Evolutionary conservation across 2,329 filamentous ascomycete genomes (phyloP).

Genomic region (Pseudopithomyces chartarum): DNA sequence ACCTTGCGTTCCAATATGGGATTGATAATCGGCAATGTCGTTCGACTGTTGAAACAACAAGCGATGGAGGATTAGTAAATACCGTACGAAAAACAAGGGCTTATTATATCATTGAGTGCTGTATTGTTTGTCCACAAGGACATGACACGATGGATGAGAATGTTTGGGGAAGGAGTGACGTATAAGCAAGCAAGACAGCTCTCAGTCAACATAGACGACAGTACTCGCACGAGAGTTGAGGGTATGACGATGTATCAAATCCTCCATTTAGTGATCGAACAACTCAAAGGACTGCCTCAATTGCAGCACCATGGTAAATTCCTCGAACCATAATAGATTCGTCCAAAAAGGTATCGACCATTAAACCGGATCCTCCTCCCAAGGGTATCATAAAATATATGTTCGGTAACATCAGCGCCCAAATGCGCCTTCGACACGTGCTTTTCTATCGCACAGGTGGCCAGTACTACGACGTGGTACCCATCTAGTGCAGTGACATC

Average conservation of each 20-base stretch:
- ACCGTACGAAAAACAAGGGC: neutral
- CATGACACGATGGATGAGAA: neutral
- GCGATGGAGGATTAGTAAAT: neutral
- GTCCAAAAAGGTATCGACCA: too few species aligned
- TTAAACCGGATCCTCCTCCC: neutral
- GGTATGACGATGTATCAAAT: too few species aligned
- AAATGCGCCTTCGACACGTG: neutral
- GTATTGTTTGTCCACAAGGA: neutral
- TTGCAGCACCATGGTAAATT: too few species aligned
- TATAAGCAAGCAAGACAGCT: too few species aligned
- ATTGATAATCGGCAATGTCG: conserved; percentile 10
- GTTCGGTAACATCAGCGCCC: neutral
- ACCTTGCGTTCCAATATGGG: conserved; percentile 18
- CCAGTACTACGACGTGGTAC: neutral
- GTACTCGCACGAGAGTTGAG: too few species aligned
- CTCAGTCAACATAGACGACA: too few species aligned
- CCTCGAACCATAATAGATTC: too few species aligned
- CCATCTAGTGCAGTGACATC: conserved; percentile 29
- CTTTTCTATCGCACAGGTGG: too few species aligned
- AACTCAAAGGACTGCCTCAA: too few species aligned
- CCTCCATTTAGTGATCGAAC: too few species aligned
- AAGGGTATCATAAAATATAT: conserved; percentile 1
- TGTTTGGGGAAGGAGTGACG: too few species aligned
- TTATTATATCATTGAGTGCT: neutral
- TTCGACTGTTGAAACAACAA: neutral